Percentiles rank a stretch among this genome's conserved stretches.
Evolutionary conservation across 192 early-diverging fungal genomes (phyloP).

Genomic region (Kickxella alabastrina): DNA sequence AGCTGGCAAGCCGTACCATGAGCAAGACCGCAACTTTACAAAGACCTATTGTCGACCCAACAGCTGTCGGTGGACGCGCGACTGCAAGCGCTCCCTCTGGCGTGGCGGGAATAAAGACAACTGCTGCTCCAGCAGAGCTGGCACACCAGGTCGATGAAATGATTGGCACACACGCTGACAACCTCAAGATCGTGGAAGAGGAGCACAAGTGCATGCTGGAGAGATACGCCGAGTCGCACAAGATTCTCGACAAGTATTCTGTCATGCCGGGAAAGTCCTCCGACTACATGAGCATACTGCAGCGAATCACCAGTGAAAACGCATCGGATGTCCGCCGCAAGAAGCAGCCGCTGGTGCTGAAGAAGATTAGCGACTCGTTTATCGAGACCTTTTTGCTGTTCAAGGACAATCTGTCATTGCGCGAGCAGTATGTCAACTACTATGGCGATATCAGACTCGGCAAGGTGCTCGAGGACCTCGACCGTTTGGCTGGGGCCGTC

Average conservation of each 20-base stretch:
- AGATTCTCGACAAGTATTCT: slow-evolving; percentile 48
- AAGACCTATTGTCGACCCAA: not conserved
- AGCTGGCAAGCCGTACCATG: not conserved
- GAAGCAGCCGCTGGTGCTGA: slow-evolving; percentile 51
- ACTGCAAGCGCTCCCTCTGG: not conserved
- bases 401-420: slow-evolving; percentile 63
- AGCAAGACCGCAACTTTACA: not conserved
- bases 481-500: slow-evolving; percentile 78
- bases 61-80: not conserved
- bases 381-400: slow-evolving; percentile 77
- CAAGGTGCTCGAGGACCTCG: slow-evolving; percentile 83
- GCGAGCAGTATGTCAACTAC: slow-evolving; percentile 77
- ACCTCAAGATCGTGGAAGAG: slow-evolving; percentile 24
- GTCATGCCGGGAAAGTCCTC: slow-evolving; percentile 46
- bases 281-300: slow-evolving; percentile 47
- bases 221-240: slow-evolving; percentile 37
- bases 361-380: slow-evolving; percentile 68
- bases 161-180: slow-evolving; percentile 8
- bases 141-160: not conserved
- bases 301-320: slow-evolving; percentile 44
- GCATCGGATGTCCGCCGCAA: slow-evolving; percentile 19
- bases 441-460: slow-evolving; percentile 74
- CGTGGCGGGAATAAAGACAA: slow-evolving; percentile 11
- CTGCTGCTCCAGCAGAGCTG: slow-evolving; percentile 10
- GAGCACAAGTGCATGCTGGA: slow-evolving; percentile 50